Conservation (phyloP, 305 asterid genomes). For the Andrographis paniculata region DNA sequence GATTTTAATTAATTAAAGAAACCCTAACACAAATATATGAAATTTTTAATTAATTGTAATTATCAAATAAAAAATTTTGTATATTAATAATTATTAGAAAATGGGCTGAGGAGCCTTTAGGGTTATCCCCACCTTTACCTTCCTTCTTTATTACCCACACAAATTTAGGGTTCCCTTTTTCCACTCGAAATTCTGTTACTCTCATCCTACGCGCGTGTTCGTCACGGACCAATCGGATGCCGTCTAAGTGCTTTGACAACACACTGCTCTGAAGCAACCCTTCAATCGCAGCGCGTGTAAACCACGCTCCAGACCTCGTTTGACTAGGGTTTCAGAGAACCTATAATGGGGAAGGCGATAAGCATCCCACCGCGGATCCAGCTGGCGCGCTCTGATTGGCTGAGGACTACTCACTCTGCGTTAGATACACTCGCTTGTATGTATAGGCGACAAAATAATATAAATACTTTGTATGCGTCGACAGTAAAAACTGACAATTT, state of each 20-base stretch:
- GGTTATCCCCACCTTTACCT: constrained; percentile 28
- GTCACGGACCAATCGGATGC: constrained; percentile 4
- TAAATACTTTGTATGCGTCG: constrained; percentile 15
- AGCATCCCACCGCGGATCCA: constrained; percentile 24
- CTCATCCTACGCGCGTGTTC: constrained; percentile 17
- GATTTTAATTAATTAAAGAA: neutral
- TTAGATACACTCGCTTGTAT: constrained; percentile 14
- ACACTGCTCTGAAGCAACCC: no score
- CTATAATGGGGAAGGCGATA: constrained; percentile 29
- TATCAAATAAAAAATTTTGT: no score
- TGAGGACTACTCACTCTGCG: constrained; percentile 9
- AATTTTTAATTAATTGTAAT: no score
- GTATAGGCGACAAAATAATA: neutral
- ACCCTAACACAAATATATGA: constrained; percentile 12
- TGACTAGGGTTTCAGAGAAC: constrained; percentile 36
- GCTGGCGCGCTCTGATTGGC: constrained; percentile 33
- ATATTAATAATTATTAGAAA: no score
- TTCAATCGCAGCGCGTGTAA: neutral
- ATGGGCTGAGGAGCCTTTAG: no score
- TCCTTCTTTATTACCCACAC: constrained; percentile 23
- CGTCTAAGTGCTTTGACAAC: no score
- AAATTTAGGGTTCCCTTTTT: constrained; percentile 31
- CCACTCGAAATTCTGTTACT: constrained; percentile 8
- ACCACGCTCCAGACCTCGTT: constrained; percentile 7
- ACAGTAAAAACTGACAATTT: constrained; percentile 16